These are phyloP conservation scores for Rheum nobile DNA, from an alignment of 148 eudicot genomes.

Conservation along the genomic window DNA sequence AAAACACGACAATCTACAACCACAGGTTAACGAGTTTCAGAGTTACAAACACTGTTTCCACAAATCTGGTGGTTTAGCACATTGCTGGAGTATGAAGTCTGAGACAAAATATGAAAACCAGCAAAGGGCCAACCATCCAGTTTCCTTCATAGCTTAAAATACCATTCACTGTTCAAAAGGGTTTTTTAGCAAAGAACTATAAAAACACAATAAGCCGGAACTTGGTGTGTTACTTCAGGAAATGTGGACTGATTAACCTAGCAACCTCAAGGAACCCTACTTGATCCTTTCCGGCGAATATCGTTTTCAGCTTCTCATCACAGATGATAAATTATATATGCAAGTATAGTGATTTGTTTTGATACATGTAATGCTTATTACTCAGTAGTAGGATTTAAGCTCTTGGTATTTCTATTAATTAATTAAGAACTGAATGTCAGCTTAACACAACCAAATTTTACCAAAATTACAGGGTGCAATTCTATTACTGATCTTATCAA, in stretches of 20 bases:
- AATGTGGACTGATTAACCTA: slow-evolving; percentile 35
- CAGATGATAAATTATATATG: slow-evolving; percentile 47
- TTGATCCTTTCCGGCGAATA: slow-evolving; percentile 45
- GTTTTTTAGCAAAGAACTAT: neutral
- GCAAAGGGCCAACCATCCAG: neutral
- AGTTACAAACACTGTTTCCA: neutral
- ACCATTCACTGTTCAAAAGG: neutral
- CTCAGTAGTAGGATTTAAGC: too few species aligned
- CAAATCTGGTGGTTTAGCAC: slow-evolving; percentile 1
- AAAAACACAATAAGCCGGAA: neutral
- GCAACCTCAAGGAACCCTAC: slow-evolving; percentile 45
- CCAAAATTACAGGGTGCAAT: too few species aligned
- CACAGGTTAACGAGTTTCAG: neutral
- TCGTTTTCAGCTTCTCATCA: slow-evolving; percentile 51
- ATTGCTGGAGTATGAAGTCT: neutral
- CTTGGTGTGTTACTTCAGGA: slow-evolving; percentile 16
- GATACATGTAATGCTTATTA: too few species aligned
- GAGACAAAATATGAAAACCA: neutral
- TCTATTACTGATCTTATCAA: too few species aligned
- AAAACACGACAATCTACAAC: neutral
- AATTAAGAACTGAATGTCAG: too few species aligned
- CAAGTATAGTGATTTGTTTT: too few species aligned
- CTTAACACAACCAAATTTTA: too few species aligned
- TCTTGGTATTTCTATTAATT: too few species aligned
- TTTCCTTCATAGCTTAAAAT: neutral